phyloP scores from a whole-genome alignment of 2,329 filamentous ascomycete genomes.

The Ciborinia camelliae region DNA sequence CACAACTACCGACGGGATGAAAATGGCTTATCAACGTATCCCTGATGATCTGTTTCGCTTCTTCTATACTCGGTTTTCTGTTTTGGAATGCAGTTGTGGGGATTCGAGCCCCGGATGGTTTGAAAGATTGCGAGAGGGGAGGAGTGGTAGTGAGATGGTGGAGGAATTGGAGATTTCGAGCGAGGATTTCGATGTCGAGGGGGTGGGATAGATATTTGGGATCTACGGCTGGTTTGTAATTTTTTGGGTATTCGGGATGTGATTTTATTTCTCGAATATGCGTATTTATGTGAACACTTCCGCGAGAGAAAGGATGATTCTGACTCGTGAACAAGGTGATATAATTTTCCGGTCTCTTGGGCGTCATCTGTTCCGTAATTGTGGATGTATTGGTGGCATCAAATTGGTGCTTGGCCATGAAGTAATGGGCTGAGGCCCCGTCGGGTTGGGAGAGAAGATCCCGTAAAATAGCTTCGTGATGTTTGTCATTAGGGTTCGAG shows the following conservation, averaged over 20 bases:
- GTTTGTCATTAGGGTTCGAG: not conserved
- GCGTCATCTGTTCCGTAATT: not conserved
- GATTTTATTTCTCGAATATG: not conserved
- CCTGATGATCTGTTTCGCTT: not conserved
- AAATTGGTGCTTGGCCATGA: not conserved
- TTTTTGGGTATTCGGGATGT: constrained; percentile 33
- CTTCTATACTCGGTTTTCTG: not conserved
- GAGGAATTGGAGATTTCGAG: not conserved
- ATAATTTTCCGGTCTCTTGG: constrained; percentile 6
- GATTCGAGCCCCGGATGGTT: not conserved
- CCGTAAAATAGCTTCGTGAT: not conserved
- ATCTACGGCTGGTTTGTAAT: constrained; percentile 35
- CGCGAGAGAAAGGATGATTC: constrained; percentile 42
- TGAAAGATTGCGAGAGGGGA: not conserved
- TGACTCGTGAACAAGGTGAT: constrained; percentile 38
- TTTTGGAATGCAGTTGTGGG: not conserved
- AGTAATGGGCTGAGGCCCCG: not conserved
- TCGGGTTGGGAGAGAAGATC: not conserved
- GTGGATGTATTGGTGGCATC: not conserved
- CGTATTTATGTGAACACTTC: constrained; percentile 41
- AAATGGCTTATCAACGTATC: not conserved
- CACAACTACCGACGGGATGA: not conserved
- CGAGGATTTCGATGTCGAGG: constrained; percentile 12
- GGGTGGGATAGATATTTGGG: constrained; percentile 46
- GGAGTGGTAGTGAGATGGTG: not conserved